Base-by-base conservation (phyloP, 352 stramenopile species). In the Thalassiosira mediterranea region DNA sequence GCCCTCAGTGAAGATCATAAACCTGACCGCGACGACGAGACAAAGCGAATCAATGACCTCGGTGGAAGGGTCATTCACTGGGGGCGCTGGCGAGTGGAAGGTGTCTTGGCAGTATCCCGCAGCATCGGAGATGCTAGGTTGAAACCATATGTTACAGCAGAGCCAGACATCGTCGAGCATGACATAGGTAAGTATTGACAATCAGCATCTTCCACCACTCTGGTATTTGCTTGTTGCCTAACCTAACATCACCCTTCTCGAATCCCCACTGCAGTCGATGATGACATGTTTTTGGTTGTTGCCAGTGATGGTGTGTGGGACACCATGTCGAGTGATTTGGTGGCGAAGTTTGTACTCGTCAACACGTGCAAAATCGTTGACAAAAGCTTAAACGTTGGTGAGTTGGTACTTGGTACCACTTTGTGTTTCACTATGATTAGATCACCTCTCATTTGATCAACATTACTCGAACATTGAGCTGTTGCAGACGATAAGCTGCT, bases 291-390 rank as follows among this genome's bases (percentile, higher is more conserved):
- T 52, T 76, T 97, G 38, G 78, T 97, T 19, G 58, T 97, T 46
- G 93, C 90, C 11, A 94, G 83, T 57, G 94, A 97, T 78, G 94
- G 94, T 17, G 81, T 97, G 28, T 97, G 90, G 89, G 93, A 97
- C 81, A 94, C 94, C 32, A 89, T 96, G 83, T 87, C 87, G 21
- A 95, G 91, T 73, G 90, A 96, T 72, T 81, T 95, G 44, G 89
- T 90, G 28, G 91, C 93, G 2, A 86, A 94, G 61, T 91, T 95
- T 69, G 83, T 95, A 5, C 88, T 91, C 69, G 83, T 87, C 19
- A 88, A 86, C 21, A 90, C 82, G 23, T 91, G 84, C 57, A 84
- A 86, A 31, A 90, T 91, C 54, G 52, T 77, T 5, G 47, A 84
- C 13, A 84, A 77, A 17, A 47, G n/a, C 4, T 61, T 78, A 44